These are phyloP conservation scores for Annulohypoxylon moriforme DNA, from an alignment of 495 filamentous ascomycete species.

Conservation along the genomic window DNA sequence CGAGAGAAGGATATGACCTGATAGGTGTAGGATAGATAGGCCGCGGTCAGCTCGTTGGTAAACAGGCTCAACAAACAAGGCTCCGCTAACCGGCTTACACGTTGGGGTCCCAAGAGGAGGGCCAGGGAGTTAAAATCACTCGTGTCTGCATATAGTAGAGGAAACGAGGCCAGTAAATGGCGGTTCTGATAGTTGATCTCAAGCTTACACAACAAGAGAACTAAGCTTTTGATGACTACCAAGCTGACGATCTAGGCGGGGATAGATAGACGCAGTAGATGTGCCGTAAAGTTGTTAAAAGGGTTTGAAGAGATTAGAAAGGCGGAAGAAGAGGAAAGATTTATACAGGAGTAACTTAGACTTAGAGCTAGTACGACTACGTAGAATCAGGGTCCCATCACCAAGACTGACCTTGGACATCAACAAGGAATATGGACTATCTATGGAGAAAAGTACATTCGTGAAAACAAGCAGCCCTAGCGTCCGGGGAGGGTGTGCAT, in stretches of 20 bases:
- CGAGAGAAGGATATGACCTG: conserved; percentile 26
- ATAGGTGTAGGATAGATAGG: conserved; percentile 27
- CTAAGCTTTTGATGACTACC: conserved; percentile 15
- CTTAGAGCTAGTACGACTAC: conserved; percentile 28
- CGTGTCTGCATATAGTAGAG: conserved; percentile 32
- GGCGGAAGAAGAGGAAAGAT: conserved; percentile 34
- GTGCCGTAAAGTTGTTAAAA: conserved; percentile 15
- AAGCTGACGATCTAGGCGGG: conserved; percentile 10
- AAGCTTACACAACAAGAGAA: conserved; percentile 27
- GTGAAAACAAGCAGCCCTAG: conserved; percentile 39
- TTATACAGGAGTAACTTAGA: conserved; percentile 32
- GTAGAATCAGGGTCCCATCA: conserved; percentile 28
- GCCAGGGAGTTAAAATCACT: conserved; percentile 25
- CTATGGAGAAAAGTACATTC: conserved; percentile 28
- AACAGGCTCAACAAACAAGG: conserved; percentile 38
- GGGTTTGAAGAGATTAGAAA: conserved; percentile 1
- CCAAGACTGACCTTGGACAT: conserved; percentile 16
- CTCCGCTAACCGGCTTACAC: conserved; percentile 32
- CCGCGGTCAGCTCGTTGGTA: conserved; percentile 36
- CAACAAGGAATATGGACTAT: conserved; percentile 34
- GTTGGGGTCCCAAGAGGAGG: conserved; percentile 40
- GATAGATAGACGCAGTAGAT: conserved; percentile 4
- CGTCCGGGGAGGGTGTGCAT: conserved; percentile 45
- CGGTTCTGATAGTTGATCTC: conserved; percentile 20
- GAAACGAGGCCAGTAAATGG: conserved; percentile 4